These are phyloP conservation scores for Botrytis elliptica DNA, from an alignment of 2,329 filamentous ascomycete genomes.

Conservation along the genomic window DNA sequence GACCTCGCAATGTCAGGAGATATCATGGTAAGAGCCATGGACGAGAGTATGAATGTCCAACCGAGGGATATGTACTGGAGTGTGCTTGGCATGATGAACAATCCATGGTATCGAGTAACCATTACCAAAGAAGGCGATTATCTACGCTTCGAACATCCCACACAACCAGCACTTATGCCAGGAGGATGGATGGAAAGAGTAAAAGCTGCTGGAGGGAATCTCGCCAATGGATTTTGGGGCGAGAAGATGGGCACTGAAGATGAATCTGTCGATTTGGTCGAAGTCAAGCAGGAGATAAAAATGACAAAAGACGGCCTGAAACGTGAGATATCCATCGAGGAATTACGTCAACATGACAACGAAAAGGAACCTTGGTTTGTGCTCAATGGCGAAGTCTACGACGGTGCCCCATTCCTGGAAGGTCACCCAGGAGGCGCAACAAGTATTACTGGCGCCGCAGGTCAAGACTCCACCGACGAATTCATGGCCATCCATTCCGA, in stretches of 20 bases:
- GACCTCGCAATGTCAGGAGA: conserved; percentile 66
- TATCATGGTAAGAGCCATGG: conserved; percentile 83
- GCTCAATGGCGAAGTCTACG: conserved; percentile 83
- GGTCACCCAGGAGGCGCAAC: conserved; percentile 83
- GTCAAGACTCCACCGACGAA: conserved; percentile 78
- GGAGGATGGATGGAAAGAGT: conserved; percentile 94
- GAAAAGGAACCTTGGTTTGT: conserved; percentile 80
- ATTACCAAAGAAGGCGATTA: conserved; percentile 65
- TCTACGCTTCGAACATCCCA: conserved; percentile 84
- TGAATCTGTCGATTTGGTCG: conserved; percentile 46
- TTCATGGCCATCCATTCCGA: conserved; percentile 94
- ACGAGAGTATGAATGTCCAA: conserved; percentile 82
- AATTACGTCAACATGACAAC: conserved; percentile 66
- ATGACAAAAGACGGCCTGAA: conserved; percentile 72
- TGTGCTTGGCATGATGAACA: conserved; percentile 97
- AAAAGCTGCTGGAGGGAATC: conserved; percentile 77
- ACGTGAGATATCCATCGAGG: conserved; percentile 64
- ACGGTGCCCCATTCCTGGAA: conserved; percentile 77
- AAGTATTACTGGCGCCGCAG: conserved; percentile 81
- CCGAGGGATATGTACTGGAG: conserved; percentile 96
- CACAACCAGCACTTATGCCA: conserved; percentile 71
- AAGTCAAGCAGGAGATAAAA: conserved; percentile 63
- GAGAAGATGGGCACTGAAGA: conserved; percentile 60
- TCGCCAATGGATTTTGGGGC: conserved; percentile 82
- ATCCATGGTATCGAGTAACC: conserved; percentile 84